Percentiles rank a stretch among this genome's conserved stretches.
Evolutionary conservation across 2,329 filamentous ascomycete species (phyloP).

Genomic region (Microdochium paspali): DNA sequence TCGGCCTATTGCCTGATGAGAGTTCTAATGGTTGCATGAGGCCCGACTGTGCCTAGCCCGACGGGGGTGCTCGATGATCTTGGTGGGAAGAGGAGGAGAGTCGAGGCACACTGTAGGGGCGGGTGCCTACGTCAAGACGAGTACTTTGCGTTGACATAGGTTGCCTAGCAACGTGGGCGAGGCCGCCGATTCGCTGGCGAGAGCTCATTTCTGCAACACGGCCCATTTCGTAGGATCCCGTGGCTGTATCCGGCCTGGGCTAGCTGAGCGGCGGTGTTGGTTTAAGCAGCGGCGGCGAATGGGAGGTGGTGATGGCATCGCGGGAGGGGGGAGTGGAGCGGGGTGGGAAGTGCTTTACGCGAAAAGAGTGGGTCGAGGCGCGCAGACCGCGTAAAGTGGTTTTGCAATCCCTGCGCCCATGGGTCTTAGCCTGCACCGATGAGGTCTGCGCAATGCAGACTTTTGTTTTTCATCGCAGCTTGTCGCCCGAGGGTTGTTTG

Average conservation of each 20-base stretch:
- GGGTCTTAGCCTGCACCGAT: conserved; percentile 2
- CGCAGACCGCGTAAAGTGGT: conserved; percentile 28
- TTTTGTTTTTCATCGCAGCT: not conserved
- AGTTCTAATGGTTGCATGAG: conserved; percentile 25
- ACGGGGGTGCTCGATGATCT: conserved; percentile 1
- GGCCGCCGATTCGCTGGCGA: not conserved
- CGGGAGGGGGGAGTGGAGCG: conserved; percentile 3
- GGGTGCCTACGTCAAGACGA: conserved; percentile 1
- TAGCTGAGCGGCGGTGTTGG: conserved; percentile 3
- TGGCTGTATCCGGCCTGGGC: not conserved
- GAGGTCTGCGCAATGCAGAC: conserved; percentile 1
- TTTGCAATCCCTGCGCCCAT: conserved; percentile 16
- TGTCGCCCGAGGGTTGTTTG: too few species aligned
- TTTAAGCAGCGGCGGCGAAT: conserved; percentile 11
- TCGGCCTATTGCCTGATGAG: not conserved
- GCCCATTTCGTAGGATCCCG: not conserved
- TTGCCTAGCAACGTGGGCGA: conserved; percentile 23
- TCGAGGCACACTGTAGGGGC: not conserved
- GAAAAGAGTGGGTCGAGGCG: conserved; percentile 20
- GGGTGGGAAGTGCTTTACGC: conserved; percentile 2
- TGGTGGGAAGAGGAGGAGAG: conserved; percentile 9
- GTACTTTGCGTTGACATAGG: conserved; percentile 4
- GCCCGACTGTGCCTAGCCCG: conserved; percentile 9
- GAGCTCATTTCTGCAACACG: not conserved
- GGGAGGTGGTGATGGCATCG: conserved; percentile 9